Base-by-base conservation (phyloP, 371 early-diverging fungal species). In the Smittium culicis region DNA sequence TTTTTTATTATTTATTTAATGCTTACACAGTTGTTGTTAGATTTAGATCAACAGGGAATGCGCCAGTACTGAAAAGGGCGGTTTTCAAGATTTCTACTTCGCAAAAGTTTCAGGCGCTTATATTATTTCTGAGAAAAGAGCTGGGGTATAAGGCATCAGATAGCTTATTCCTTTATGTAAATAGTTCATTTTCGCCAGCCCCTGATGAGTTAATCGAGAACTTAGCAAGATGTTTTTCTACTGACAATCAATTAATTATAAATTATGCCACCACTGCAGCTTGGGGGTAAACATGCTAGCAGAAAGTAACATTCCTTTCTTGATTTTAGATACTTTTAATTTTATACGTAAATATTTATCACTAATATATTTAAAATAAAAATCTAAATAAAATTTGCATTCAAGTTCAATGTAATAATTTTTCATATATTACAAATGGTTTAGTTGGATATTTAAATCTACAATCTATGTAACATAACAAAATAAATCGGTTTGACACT, bases 121-220 rank as follows among this genome's bases (percentile, higher is more conserved):
- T 87, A 33, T 77, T 83, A 60, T 95, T 94, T 72, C 74, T 95
- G 61, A 79, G 91, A 3, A 89, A 86, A 72, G 88, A 95, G 69
- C 81, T 95, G 29, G 81, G 81, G 58, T 86, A 86, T 71, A 83
- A 86, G 71, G 78, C 85, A 2, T 73, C 81, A 1, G 93, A 92
- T 69, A 85, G 89, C 34, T 70, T 93, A 80, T 92, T 91, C 73
- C 77, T 94, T 14, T 95, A 95, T 72, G 85, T 95, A 31, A 94
- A 92, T 73, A 88, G 89, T 70, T 88, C 93, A 17, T 95, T 95
- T 76, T 85, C 93, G 1, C 95, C 95, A n/a, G 84, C 93, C 34
- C 94, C 95, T 1, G 95, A 95, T 72, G 95, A 94, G 73, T 80
- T 83, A 29, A 83, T 95, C 11, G 79, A 81, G 24, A 93, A 88